Percentiles rank a stretch among this genome's conserved stretches.
Evolutionary conservation across 257 asterid species (phyloP).

Genomic region (Galeopsis tetrahit): DNA sequence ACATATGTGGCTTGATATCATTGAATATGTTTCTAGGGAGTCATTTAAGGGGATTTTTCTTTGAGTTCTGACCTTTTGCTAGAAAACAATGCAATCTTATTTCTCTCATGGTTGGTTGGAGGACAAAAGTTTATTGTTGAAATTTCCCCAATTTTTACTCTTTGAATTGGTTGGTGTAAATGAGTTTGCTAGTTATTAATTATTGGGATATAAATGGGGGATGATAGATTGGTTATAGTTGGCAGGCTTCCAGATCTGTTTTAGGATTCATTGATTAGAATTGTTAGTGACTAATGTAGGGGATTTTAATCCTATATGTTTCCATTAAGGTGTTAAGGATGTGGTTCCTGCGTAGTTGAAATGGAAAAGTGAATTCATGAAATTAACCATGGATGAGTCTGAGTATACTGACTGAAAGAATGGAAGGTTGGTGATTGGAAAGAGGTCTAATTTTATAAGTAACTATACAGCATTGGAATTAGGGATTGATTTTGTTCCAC

Average conservation of each 20-base stretch:
- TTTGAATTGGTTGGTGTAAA: constrained; percentile 7
- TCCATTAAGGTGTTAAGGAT: neutral
- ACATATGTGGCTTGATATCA: neutral
- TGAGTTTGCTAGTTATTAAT: neutral
- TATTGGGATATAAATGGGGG: neutral
- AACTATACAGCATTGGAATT: neutral
- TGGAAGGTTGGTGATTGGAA: constrained; percentile 3
- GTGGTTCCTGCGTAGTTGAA: constrained; percentile 15
- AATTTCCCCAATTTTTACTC: constrained; percentile 3
- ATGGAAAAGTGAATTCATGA: constrained; percentile 13
- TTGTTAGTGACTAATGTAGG: constrained; percentile 9
- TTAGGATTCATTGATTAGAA: neutral
- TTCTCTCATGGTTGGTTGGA: neutral
- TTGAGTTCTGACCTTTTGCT: neutral
- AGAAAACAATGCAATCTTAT: neutral
- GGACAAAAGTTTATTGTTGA: neutral
- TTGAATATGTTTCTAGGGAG: neutral
- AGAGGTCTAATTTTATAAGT: neutral
- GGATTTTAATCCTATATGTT: neutral
- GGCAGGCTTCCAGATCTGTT: constrained; percentile 9
- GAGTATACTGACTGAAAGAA: neutral
- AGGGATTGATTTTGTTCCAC: neutral
- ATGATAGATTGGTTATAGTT: neutral
- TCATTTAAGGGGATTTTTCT: neutral
- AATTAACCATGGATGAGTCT: neutral